phyloP scores from a whole-genome alignment of 257 asterid species.

The Leonotis leonurus region DNA sequence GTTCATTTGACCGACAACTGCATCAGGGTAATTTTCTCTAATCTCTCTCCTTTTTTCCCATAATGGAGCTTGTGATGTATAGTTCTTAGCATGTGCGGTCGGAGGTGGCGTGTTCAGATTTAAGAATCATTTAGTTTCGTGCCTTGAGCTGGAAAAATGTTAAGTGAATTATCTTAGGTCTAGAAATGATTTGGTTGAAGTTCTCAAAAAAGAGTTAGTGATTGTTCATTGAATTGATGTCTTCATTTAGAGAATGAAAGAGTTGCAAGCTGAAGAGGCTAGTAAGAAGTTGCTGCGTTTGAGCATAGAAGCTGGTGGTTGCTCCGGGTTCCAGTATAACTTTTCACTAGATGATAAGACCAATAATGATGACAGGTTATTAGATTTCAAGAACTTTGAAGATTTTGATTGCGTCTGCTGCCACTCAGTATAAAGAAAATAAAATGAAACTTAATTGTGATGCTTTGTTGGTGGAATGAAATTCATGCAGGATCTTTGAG shows the following conservation, averaged over 20 bases:
- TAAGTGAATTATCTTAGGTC: not conserved
- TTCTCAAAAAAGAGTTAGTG: not conserved
- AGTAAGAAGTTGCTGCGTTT: conserved; percentile 63
- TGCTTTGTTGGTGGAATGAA: not conserved
- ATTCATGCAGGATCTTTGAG: conserved; percentile 64
- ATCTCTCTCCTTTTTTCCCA: no score
- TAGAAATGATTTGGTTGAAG: not conserved
- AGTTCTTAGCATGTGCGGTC: no score
- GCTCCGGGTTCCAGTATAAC: conserved; percentile 93
- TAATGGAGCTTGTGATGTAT: no score
- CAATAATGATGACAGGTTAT: conserved; percentile 74
- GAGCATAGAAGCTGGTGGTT: conserved; percentile 97
- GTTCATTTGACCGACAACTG: conserved; percentile 66
- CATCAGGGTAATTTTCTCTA: conserved; percentile 49
- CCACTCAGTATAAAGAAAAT: not conserved
- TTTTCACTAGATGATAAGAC: conserved; percentile 72
- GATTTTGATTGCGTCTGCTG: not conserved
- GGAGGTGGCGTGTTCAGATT: not conserved
- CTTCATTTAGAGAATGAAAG: conserved; percentile 61
- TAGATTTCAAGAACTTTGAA: not conserved
- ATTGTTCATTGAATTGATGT: not conserved
- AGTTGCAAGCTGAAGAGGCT: conserved; percentile 67
- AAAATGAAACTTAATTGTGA: not conserved
- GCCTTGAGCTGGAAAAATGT: no score
- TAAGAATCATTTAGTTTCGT: not conserved